Conservation (phyloP, 805 yeast genomes). For the Cephaloascus albidus region DNA sequence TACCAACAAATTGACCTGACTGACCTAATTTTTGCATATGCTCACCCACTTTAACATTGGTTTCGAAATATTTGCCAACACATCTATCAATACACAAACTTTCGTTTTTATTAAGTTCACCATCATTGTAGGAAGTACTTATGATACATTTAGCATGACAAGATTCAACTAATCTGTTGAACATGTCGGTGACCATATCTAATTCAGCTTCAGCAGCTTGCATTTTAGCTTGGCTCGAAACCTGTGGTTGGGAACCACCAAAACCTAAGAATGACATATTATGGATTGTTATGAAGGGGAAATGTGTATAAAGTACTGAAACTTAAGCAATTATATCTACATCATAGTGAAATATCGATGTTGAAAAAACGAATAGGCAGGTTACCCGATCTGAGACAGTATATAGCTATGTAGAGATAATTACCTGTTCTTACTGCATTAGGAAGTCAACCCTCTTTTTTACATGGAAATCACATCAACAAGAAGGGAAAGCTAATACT, state of each 20-base stretch:
- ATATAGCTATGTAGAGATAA: no score
- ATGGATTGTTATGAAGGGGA: background rate
- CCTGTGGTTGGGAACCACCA: slow-evolving; percentile 67
- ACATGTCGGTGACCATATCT: slow-evolving; percentile 97
- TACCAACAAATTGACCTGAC: slow-evolving; percentile 36
- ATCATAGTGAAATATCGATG: no score
- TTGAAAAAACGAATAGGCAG: no score
- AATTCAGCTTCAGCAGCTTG: slow-evolving; percentile 94
- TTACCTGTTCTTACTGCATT: no score
- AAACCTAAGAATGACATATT: slow-evolving; percentile 66
- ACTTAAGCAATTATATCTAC: no score
- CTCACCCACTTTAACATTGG: slow-evolving; percentile 92
- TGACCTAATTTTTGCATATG: slow-evolving; percentile 39
- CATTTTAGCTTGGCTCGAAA: slow-evolving; percentile 66
- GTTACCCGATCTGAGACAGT: no score
- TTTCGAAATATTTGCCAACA: slow-evolving; percentile 89
- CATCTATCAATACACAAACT: slow-evolving; percentile 90
- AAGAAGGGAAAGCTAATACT: no score
- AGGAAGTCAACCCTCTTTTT: no score
- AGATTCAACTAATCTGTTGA: slow-evolving; percentile 82
- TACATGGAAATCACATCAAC: no score
- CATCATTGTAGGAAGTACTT: slow-evolving; percentile 50
- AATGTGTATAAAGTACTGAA: no score
- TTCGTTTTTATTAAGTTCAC: slow-evolving; percentile 72
- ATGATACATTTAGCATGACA: slow-evolving; percentile 84